Evolutionary conservation across 352 stramenopile genomes (phyloP), one percentile per base, ranked within the genome.

Genomic region (Pythium brachiatum): DNA sequence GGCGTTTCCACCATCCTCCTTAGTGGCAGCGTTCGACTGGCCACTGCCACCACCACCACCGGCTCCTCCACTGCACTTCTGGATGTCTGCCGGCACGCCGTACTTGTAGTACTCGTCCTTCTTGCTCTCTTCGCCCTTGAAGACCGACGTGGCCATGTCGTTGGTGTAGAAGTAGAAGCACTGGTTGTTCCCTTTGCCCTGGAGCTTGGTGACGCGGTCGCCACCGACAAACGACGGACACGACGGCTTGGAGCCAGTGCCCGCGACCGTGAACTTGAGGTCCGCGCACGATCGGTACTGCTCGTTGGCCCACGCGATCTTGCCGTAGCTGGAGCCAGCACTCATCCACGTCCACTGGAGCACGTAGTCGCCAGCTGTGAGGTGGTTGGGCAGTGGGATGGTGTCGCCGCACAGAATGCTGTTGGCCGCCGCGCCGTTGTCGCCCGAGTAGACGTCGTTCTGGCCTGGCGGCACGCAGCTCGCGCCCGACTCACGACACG

Each of bases 401-500:
- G 29, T 62, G 27, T 68, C 60, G 11, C 60, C 60, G 34, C 60
- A 68, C 8, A 60, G 7, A 16, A 68, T 60, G 18, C 32, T 61
- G 46, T 58, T 53, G 36, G 36, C 60, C 1, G 36, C 25, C 1
- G 46, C 60, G 27, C 60, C 53, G 31, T 57, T 53, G 44, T 68
- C 60, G 7, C 59, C 47, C 0, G 64, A 21, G 38, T 64, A 75
- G n/a, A 51, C 16, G 2, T 48, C 26, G 57, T 71, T 74, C 6
- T 21, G 29, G 1, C 57, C 57, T 12, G 25, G 12, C 1, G 67
- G 57, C 13, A 67, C 2, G 36, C 67, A 74, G 1, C 25, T 59
- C 6, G 60, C 0, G 1, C 67, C 67, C 0, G 62, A 71, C 36
- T 74, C 67, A 18, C 67, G 67, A 31, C 67, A 74, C 9, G 62